These are phyloP conservation scores for Grigorovia yakushimaensis DNA, from an alignment of 805 yeast species.

Conservation along the genomic window DNA sequence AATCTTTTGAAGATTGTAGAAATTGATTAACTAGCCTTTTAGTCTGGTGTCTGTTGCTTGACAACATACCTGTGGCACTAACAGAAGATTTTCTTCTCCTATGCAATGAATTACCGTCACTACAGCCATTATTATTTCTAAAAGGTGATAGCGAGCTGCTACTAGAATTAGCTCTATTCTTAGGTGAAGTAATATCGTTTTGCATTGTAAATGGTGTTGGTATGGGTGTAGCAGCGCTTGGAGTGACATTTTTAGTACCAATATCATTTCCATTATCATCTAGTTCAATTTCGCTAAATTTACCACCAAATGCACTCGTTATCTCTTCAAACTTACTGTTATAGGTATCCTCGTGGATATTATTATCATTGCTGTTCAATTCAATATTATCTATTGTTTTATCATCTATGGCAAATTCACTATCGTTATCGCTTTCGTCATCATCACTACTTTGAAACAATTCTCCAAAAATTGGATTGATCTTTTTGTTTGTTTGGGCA, in stretches of 20 bases:
- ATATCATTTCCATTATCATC: not conserved
- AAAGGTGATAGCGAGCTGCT: not conserved
- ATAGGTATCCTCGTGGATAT: not conserved
- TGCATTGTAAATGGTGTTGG: not conserved
- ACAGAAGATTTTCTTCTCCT: not conserved
- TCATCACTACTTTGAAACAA: not conserved
- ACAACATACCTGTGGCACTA: not conserved
- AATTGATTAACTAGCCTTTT: constrained; percentile 7
- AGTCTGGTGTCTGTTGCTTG: constrained; percentile 4
- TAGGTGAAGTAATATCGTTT: not conserved
- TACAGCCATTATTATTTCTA: not conserved
- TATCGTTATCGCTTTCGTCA: not conserved
- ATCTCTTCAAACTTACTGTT: not conserved
- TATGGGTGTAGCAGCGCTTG: no score
- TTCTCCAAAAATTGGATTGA: not conserved
- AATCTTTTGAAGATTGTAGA: constrained; percentile 1
- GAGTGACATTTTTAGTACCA: no score
- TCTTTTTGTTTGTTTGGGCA: not conserved
- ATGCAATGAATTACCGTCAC: not conserved
- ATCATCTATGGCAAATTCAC: not conserved
- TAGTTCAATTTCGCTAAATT: constrained; percentile 9
- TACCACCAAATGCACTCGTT: constrained; percentile 5
- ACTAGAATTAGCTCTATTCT: not conserved
- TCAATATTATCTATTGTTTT: no score
- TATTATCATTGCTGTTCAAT: not conserved